These are phyloP conservation scores for Candida silvicultrix DNA, from an alignment of 805 yeast species.

Conservation along the genomic window DNA sequence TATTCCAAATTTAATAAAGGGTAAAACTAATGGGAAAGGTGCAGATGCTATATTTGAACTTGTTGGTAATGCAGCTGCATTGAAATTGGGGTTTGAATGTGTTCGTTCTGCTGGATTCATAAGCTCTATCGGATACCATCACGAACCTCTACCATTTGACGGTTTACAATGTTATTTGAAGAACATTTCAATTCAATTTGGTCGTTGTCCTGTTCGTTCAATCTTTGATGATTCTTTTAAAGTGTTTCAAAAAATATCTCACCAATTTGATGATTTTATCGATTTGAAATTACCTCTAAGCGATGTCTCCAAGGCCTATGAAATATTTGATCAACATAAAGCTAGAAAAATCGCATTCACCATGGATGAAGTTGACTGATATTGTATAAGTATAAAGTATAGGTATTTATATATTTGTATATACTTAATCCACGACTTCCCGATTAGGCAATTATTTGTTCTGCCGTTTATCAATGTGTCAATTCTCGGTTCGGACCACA, in stretches of 20 bases:
- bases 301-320: slow-evolving; percentile 41
- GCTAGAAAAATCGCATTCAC: slow-evolving; percentile 49
- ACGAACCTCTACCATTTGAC: slow-evolving; percentile 47
- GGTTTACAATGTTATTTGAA: slow-evolving; percentile 55
- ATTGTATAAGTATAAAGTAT: too few species aligned
- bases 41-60: slow-evolving; percentile 58
- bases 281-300: slow-evolving; percentile 40
- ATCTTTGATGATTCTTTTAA: slow-evolving; percentile 46
- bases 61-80: slow-evolving; percentile 50
- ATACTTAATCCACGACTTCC: too few species aligned
- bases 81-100: slow-evolving; percentile 42
- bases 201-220: slow-evolving; percentile 58
- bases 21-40: slow-evolving; percentile 36
- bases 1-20: slow-evolving; percentile 25
- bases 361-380: not conserved
- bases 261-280: slow-evolving; percentile 43
- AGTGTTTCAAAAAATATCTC: slow-evolving; percentile 37
- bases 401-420: too few species aligned
- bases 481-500: not conserved
- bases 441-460: too few species aligned
- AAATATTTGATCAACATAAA: slow-evolving; percentile 44
- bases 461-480: slow-evolving; percentile 2
- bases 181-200: slow-evolving; percentile 51
- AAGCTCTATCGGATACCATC: slow-evolving; percentile 55
- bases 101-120: slow-evolving; percentile 55